A percentile compares a stretch with the other conserved stretches of the same genome.
Evolutionary conservation across 768 basidiomycete species (phyloP).

Genomic region (Chalciporus piperatus): DNA sequence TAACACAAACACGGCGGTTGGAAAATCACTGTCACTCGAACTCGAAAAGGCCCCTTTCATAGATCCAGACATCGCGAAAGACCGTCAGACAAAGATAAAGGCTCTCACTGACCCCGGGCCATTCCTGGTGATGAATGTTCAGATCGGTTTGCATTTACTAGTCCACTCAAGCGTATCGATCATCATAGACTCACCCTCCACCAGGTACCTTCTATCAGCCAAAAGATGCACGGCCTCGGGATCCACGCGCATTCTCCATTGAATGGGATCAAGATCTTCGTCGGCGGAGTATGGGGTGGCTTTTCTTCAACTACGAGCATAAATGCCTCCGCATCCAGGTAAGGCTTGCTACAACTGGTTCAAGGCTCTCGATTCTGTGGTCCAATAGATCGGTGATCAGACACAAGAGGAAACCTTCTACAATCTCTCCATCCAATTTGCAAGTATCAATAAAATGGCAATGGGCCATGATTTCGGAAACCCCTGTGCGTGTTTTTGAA

Average conservation of each 20-base stretch:
- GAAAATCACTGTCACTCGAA: slow-evolving; percentile 25
- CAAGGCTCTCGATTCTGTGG: neutral
- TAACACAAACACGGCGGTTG: slow-evolving; percentile 4
- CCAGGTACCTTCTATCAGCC: slow-evolving; percentile 31
- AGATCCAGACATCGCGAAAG: slow-evolving; percentile 51
- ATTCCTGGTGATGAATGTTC: slow-evolving; percentile 58
- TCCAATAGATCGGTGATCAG: slow-evolving; percentile 55
- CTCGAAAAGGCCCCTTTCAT: slow-evolving; percentile 56
- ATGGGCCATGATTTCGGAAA: slow-evolving; percentile 58
- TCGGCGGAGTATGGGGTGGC: slow-evolving; percentile 44
- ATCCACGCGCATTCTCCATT: slow-evolving; percentile 57
- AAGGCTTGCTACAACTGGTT: slow-evolving; percentile 12
- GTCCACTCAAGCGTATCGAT: neutral
- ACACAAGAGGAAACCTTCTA: slow-evolving; percentile 48
- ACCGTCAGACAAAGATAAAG: slow-evolving; percentile 42
- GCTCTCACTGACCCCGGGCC: slow-evolving; percentile 44
- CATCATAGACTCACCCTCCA: neutral
- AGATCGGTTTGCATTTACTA: slow-evolving; percentile 53
- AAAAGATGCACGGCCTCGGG: slow-evolving; percentile 20
- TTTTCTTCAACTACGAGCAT: slow-evolving; percentile 66
- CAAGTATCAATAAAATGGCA: slow-evolving; percentile 58
- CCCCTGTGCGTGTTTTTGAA: slow-evolving; percentile 48
- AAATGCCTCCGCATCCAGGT: slow-evolving; percentile 65
- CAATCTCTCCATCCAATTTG: slow-evolving; percentile 53
- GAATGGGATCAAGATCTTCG: slow-evolving; percentile 64